A percentile compares a stretch with the other conserved stretches of the same genome.
Evolutionary conservation across 2,329 filamentous ascomycete genomes (phyloP).

Genomic region (Ophiostoma sp.): DNA sequence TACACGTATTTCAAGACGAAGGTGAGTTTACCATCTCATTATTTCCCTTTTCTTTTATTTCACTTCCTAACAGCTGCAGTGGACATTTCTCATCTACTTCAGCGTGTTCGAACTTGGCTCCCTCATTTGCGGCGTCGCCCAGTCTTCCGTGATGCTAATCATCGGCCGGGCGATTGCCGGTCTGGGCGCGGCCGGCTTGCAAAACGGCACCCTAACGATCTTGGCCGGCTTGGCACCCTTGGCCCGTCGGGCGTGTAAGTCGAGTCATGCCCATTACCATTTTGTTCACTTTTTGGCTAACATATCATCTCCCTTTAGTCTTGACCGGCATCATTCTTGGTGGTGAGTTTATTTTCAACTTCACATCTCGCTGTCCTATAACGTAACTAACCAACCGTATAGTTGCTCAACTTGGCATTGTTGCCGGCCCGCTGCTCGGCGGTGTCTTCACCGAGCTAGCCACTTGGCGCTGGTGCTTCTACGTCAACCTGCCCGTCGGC

Average conservation of each 20-base stretch:
- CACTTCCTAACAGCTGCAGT: constrained; percentile 27
- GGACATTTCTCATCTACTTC: constrained; percentile 37
- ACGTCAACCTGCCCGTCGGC: constrained; percentile 39
- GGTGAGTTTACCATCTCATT: too few relatives aligned
- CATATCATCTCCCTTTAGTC: background rate
- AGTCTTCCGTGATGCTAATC: constrained; percentile 31
- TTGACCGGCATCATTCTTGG: background rate
- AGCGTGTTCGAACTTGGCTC: constrained; percentile 42
- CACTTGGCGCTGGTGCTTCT: constrained; percentile 39
- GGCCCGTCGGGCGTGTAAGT: constrained; percentile 6
- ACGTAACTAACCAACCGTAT: background rate
- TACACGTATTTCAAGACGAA: constrained; percentile 43
- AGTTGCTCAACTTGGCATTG: constrained; percentile 36
- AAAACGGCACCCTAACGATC: constrained; percentile 42
- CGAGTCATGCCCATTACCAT: background rate
- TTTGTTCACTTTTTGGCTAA: background rate
- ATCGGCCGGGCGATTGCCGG: constrained; percentile 33
- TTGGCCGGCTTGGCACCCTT: constrained; percentile 30
- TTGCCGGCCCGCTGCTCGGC: constrained; percentile 32
- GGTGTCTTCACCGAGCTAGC: constrained; percentile 34
- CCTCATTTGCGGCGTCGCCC: constrained; percentile 37
- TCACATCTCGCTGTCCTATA: too few relatives aligned
- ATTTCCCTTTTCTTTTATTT: background rate
- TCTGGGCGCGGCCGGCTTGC: constrained; percentile 41
- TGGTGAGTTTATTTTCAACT: background rate